A percentile compares a stretch with the other conserved stretches of the same genome.
Evolutionary conservation across 371 early-diverging fungal species (phyloP).

Genomic region (Mucor ambiguus): DNA sequence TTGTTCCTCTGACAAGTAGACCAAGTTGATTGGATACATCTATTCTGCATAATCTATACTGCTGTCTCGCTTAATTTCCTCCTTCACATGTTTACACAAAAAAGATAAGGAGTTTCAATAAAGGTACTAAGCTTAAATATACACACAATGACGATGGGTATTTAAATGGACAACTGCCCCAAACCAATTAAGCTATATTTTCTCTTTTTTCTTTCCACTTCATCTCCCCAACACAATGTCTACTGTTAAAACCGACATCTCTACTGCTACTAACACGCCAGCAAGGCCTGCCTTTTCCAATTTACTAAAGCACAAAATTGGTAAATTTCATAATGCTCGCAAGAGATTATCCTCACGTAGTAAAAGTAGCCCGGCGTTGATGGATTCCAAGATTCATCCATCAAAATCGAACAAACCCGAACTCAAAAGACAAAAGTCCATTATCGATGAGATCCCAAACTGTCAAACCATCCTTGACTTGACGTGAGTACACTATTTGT

Average conservation of each 20-base stretch:
- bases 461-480: slow-evolving; percentile 35
- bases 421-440: background rate
- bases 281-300: slow-evolving; percentile 6
- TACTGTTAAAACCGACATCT: slow-evolving; percentile 6
- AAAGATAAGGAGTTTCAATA: slow-evolving; percentile 3
- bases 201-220: background rate
- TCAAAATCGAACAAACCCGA: background rate
- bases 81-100: slow-evolving; percentile 3
- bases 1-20: background rate
- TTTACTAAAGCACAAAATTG: slow-evolving; percentile 15
- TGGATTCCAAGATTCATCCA: background rate
- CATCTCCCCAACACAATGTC: background rate
- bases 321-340: slow-evolving; percentile 11
- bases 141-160: background rate
- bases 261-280: slow-evolving; percentile 6
- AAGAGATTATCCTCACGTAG: slow-evolving; percentile 17
- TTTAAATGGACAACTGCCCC: background rate
- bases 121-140: background rate
- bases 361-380: slow-evolving; percentile 26
- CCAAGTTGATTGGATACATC: background rate
- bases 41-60: background rate
- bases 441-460: slow-evolving; percentile 17
- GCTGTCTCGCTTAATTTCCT: background rate
- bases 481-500: slow-evolving; percentile 24
- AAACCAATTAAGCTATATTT: background rate